These are phyloP conservation scores for Suhomyces faveliae DNA, from an alignment of 805 yeast species.

Conservation along the genomic window DNA sequence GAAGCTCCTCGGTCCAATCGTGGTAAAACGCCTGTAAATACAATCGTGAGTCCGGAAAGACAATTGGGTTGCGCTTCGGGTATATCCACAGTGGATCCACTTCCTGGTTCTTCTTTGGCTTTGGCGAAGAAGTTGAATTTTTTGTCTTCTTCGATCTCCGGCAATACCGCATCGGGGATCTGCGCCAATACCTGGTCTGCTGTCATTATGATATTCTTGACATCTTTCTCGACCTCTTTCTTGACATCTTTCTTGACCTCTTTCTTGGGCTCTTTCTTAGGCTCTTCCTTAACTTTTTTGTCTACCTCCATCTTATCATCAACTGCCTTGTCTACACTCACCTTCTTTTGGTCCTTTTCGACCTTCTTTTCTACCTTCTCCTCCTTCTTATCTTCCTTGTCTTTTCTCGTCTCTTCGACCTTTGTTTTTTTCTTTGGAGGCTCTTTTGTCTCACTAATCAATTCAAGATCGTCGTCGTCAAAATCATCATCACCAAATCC, in stretches of 20 bases:
- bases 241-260: slow-evolving; percentile 1
- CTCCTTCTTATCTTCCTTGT: no score
- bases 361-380: not conserved
- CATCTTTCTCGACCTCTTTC: not conserved
- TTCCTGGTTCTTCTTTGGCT: slow-evolving; percentile 15
- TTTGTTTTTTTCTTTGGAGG: not conserved
- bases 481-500: slow-evolving; percentile 6
- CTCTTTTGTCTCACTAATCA: not conserved
- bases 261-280: slow-evolving; percentile 6
- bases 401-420: not conserved
- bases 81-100: slow-evolving; percentile 39
- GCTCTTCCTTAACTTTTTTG: not conserved
- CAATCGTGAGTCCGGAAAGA: slow-evolving; percentile 83
- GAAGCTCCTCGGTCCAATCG: slow-evolving; percentile 72
- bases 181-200: slow-evolving; percentile 51
- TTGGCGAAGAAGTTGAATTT: slow-evolving; percentile 53
- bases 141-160: slow-evolving; percentile 53
- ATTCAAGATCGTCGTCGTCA: slow-evolving; percentile 5
- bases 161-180: slow-evolving; percentile 75
- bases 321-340: not conserved
- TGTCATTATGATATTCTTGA: slow-evolving; percentile 1
- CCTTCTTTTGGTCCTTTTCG: not conserved
- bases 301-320: not conserved
- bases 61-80: slow-evolving; percentile 89
- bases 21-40: slow-evolving; percentile 89